These are phyloP conservation scores for Candolleomyces eurysporus DNA, from an alignment of 768 basidiomycete genomes.

Conservation along the genomic window DNA sequence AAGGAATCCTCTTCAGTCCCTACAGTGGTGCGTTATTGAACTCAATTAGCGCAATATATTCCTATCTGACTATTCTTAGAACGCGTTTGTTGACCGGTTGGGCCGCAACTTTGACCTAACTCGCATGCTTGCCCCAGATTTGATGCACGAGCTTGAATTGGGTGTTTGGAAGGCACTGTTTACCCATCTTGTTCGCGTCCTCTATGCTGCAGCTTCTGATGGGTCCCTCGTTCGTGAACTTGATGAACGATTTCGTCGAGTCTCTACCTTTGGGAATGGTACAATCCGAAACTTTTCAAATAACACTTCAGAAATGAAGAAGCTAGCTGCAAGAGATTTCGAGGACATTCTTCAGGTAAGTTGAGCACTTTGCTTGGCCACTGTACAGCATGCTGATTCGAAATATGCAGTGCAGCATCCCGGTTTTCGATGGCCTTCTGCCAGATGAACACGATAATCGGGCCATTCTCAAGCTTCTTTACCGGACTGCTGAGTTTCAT, in stretches of 20 bases:
- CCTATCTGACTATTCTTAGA: slow-evolving; percentile 13
- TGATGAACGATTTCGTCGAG: slow-evolving; percentile 23
- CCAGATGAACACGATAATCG: slow-evolving; percentile 16
- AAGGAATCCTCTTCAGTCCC: background rate
- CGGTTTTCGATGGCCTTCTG: slow-evolving; percentile 11
- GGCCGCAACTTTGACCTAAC: slow-evolving; percentile 21
- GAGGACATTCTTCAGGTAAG: slow-evolving; percentile 37
- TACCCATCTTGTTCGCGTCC: slow-evolving; percentile 32
- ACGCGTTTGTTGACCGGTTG: slow-evolving; percentile 21
- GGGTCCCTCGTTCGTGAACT: slow-evolving; percentile 23
- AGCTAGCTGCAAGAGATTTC: slow-evolving; percentile 32
- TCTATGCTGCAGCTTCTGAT: slow-evolving; percentile 22
- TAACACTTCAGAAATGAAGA: slow-evolving; percentile 30
- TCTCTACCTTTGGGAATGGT: slow-evolving; percentile 22
- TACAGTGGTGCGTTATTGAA: background rate
- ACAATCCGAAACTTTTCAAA: slow-evolving; percentile 28
- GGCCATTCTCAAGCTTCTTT: slow-evolving; percentile 22
- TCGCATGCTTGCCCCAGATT: slow-evolving; percentile 31
- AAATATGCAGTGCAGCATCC: background rate
- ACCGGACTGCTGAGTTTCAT: slow-evolving; percentile 30
- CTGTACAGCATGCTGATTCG: too few relatives aligned
- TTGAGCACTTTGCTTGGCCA: too few relatives aligned
- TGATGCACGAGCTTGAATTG: slow-evolving; percentile 38
- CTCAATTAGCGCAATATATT: background rate
- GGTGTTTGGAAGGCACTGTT: slow-evolving; percentile 39